These are phyloP conservation scores for Nidula microcarpa DNA, from an alignment of 768 basidiomycete species.

Conservation along the genomic window DNA sequence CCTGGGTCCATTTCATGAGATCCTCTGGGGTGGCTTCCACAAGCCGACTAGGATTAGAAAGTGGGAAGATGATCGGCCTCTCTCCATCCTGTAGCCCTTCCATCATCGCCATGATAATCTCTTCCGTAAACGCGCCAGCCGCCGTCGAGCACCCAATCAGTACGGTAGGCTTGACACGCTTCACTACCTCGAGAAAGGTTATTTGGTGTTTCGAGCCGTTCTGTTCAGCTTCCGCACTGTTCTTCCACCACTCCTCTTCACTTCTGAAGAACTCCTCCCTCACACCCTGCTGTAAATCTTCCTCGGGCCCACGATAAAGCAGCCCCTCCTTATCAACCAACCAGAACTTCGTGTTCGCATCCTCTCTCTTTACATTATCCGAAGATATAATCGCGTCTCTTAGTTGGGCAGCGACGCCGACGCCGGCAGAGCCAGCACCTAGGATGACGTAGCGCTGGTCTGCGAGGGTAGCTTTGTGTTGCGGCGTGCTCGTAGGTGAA, in stretches of 20 bases:
- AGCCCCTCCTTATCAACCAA: constrained; percentile 57
- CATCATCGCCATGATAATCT: constrained; percentile 66
- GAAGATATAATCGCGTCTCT: constrained; percentile 68
- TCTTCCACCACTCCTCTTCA: constrained; percentile 52
- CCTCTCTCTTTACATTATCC: constrained; percentile 45
- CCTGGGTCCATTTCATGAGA: constrained; percentile 75
- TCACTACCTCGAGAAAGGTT: constrained; percentile 64
- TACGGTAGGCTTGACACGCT: constrained; percentile 72
- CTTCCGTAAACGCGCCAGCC: constrained; percentile 74
- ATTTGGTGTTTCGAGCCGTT: not conserved
- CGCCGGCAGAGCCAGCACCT: constrained; percentile 79
- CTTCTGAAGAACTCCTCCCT: constrained; percentile 46
- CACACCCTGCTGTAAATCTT: constrained; percentile 30
- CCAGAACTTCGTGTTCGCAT: constrained; percentile 68
- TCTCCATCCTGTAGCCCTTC: constrained; percentile 23
- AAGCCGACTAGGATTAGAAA: constrained; percentile 77
- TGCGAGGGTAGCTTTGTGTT: constrained; percentile 28
- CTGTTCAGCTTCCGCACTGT: constrained; percentile 19
- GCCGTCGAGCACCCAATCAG: constrained; percentile 83
- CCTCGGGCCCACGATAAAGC: constrained; percentile 10
- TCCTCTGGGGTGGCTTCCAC: constrained; percentile 74
- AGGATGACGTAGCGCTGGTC: constrained; percentile 79
- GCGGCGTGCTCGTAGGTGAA: not conserved
- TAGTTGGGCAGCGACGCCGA: constrained; percentile 75
- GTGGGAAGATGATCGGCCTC: constrained; percentile 79